Conservation (phyloP, 2,329 filamentous ascomycete genomes). For the Penicillium sp. region DNA sequence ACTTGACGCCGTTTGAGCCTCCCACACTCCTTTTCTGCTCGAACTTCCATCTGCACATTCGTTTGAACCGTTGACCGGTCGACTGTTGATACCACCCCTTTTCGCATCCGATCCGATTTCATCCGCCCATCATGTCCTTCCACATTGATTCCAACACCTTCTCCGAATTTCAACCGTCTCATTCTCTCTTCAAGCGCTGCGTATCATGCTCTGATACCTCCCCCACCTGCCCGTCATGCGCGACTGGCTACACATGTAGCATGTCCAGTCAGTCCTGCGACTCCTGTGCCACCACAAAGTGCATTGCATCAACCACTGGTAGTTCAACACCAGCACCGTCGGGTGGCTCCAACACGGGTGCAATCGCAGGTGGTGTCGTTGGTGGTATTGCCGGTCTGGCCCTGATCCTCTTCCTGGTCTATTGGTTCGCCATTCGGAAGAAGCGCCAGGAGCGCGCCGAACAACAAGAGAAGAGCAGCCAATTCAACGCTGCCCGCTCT, state of each 20-base stretch:
- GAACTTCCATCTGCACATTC: conserved; percentile 9
- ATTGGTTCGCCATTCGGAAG: conserved; percentile 84
- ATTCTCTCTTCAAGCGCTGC: conserved; percentile 46
- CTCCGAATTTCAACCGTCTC: conserved; percentile 19
- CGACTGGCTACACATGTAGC: conserved; percentile 57
- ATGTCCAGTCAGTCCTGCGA: conserved; percentile 61
- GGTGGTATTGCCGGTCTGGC: conserved; percentile 77
- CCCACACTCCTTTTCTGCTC: conserved; percentile 25
- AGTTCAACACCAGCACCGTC: not conserved
- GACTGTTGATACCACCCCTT: conserved; percentile 13
- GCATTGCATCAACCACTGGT: not conserved
- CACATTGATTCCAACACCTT: conserved; percentile 20
- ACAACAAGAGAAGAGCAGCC: conserved; percentile 53
- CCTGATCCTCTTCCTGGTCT: conserved; percentile 76
- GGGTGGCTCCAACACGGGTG: conserved; percentile 68
- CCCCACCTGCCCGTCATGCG: conserved; percentile 63
- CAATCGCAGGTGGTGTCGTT: conserved; percentile 88
- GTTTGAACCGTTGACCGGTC: conserved; percentile 23
- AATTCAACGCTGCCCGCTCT: conserved; percentile 45
- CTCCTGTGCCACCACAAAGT: conserved; percentile 59
- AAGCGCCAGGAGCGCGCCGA: conserved; percentile 62
- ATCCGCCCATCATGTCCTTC: conserved; percentile 30
- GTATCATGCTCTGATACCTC: conserved; percentile 53
- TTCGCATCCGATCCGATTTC: conserved; percentile 2
- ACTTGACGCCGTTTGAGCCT: conserved; percentile 37